Evolutionary conservation across 352 stramenopile genomes (phyloP).

Genomic region (Globisporangium takayamanum): DNA sequence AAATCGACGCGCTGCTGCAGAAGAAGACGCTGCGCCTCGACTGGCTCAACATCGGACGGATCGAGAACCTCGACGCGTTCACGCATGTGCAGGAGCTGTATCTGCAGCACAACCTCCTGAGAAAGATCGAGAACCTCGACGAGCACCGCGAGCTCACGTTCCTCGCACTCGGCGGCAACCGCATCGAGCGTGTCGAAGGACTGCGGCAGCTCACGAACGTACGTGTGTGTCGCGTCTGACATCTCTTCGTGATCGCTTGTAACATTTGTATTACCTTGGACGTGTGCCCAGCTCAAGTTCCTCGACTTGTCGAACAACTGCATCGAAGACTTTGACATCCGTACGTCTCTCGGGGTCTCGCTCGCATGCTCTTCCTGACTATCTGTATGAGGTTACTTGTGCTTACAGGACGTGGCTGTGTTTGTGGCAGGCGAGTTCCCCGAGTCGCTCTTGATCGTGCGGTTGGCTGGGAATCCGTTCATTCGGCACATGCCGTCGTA

Average conservation of each 20-base stretch:
- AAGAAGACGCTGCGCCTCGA: constrained; percentile 62
- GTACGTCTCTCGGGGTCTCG: constrained; percentile 12
- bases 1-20: constrained; percentile 40
- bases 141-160: constrained; percentile 50
- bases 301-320: constrained; percentile 72
- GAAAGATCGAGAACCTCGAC: constrained; percentile 57
- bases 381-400: no score
- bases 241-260: neutral
- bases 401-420: neutral
- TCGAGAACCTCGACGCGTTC: constrained; percentile 75
- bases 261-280: constrained; percentile 3
- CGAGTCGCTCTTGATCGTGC: constrained; percentile 41
- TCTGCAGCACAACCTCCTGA: constrained; percentile 69
- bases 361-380: no score
- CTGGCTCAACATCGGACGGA: constrained; percentile 61
- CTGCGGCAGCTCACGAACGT: constrained; percentile 51
- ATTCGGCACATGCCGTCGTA: constrained; percentile 47
- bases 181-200: constrained; percentile 55
- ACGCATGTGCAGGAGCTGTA: constrained; percentile 71
- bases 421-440: constrained; percentile 37
- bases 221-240: constrained; percentile 9
- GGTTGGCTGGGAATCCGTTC: constrained; percentile 54
- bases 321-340: constrained; percentile 58
- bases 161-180: constrained; percentile 57
- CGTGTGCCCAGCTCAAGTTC: constrained; percentile 48